Evolutionary conservation across 768 basidiomycete species (phyloP).

Genomic region (Leccinum olivaceopallidum): DNA sequence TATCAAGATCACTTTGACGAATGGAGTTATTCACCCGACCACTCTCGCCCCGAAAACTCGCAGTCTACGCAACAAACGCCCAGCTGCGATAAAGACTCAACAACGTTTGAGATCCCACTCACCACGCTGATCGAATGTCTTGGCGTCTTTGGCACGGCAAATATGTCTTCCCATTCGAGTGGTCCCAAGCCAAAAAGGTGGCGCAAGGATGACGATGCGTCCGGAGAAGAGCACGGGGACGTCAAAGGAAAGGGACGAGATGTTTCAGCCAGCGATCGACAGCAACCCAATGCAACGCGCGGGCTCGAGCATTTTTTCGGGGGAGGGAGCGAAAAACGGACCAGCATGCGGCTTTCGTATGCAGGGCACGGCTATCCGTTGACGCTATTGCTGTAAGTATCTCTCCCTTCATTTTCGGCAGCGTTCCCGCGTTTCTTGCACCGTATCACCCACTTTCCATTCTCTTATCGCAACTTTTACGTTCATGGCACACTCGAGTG

Average conservation of each 20-base stretch:
- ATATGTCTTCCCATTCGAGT: conserved; percentile 31
- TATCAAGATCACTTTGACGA: conserved; percentile 78
- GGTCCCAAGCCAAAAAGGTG: conserved; percentile 47
- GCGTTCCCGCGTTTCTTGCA: background rate
- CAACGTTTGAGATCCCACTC: conserved; percentile 81
- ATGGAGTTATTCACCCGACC: conserved; percentile 61
- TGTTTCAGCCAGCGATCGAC: conserved; percentile 18
- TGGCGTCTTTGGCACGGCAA: conserved; percentile 89
- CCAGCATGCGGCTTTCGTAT: conserved; percentile 87
- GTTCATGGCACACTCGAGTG: conserved; percentile 4
- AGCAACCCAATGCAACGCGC: conserved; percentile 7
- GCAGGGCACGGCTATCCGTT: conserved; percentile 76
- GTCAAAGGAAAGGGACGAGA: conserved; percentile 32
- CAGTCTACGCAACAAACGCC: conserved; percentile 16
- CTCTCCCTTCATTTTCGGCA: background rate
- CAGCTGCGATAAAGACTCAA: conserved; percentile 21
- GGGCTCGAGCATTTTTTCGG: conserved; percentile 62
- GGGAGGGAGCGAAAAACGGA: conserved; percentile 56
- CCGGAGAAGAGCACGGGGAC: conserved; percentile 40
- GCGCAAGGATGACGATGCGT: conserved; percentile 48
- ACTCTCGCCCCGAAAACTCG: conserved; percentile 26
- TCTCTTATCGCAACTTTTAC: background rate
- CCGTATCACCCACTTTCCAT: background rate
- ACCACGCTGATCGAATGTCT: conserved; percentile 85
- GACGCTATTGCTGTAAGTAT: conserved; percentile 71